Conservation (phyloP, 2,329 filamentous ascomycete species). For the Pleoardoris graminearum region DNA sequence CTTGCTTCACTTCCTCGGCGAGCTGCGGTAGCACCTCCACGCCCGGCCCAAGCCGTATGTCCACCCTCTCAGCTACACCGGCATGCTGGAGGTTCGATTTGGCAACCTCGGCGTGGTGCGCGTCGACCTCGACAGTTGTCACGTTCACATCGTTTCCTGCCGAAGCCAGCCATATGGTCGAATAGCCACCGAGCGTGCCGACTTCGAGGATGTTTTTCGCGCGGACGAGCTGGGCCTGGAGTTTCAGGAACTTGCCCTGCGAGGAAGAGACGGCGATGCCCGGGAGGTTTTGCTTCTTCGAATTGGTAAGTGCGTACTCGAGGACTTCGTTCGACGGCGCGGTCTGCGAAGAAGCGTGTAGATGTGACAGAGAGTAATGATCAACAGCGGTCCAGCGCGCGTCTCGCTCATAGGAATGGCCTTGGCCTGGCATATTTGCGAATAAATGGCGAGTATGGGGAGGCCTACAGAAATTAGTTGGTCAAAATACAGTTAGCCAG, state of each 20-base stretch:
- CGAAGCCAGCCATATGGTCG: constrained; percentile 57
- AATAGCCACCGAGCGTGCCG: constrained; percentile 60
- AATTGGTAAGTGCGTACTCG: constrained; percentile 25
- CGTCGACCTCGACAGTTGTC: constrained; percentile 57
- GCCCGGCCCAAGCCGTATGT: constrained; percentile 52
- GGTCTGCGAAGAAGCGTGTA: constrained; percentile 33
- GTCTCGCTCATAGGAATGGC: constrained; percentile 33
- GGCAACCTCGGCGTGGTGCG: constrained; percentile 53
- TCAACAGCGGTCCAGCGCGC: constrained; percentile 48
- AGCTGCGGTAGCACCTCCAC: constrained; percentile 50
- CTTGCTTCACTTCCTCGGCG: constrained; percentile 45
- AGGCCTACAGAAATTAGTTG: not conserved
- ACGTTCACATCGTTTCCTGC: constrained; percentile 46
- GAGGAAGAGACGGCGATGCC: constrained; percentile 41
- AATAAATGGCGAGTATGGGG: not conserved
- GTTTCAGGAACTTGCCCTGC: constrained; percentile 41
- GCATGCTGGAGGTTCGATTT: constrained; percentile 49
- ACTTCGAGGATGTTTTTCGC: constrained; percentile 53
- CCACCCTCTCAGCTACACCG: constrained; percentile 48
- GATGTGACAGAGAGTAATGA: constrained; percentile 39
- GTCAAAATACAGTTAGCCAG: not conserved
- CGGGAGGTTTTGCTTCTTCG: constrained; percentile 30
- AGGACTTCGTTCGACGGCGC: constrained; percentile 33
- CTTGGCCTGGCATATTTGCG: constrained; percentile 20
- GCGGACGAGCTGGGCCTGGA: constrained; percentile 34